Evolutionary conservation across 805 yeast genomes (phyloP).

Genomic region (Candida peoriensis): DNA sequence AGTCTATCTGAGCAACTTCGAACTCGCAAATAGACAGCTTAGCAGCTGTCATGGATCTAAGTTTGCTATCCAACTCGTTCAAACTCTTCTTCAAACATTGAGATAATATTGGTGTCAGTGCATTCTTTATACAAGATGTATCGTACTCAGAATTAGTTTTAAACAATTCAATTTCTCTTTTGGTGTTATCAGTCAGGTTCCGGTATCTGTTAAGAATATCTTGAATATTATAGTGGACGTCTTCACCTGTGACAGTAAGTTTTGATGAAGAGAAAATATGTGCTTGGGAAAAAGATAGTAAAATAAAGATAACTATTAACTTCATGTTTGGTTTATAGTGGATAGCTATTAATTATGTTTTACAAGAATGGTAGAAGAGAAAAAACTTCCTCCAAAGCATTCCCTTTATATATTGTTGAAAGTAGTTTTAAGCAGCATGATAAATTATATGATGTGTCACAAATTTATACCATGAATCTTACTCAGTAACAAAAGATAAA

Average conservation of each 20-base stretch:
- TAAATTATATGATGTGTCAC: too few relatives aligned
- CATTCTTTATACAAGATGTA: slow-evolving; percentile 32
- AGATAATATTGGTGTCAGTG: slow-evolving; percentile 35
- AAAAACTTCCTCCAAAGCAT: too few relatives aligned
- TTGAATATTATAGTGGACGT: neutral
- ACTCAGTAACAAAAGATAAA: too few relatives aligned
- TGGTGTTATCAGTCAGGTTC: neutral
- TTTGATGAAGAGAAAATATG: neutral
- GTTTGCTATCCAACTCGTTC: slow-evolving; percentile 31
- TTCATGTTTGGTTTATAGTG: too few relatives aligned
- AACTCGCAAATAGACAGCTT: slow-evolving; percentile 52
- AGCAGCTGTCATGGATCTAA: slow-evolving; percentile 37
- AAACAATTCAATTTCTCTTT: neutral
- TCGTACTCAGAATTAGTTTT: neutral
- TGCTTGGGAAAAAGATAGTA: neutral
- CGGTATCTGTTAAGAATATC: neutral
- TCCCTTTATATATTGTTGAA: too few relatives aligned
- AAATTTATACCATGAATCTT: too few relatives aligned
- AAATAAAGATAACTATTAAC: too few relatives aligned
- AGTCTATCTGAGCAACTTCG: slow-evolving; percentile 36
- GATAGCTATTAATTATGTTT: too few relatives aligned
- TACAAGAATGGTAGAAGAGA: too few relatives aligned
- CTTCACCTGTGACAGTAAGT: neutral
- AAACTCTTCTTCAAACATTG: slow-evolving; percentile 37
- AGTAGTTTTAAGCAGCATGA: too few relatives aligned